Conservation (phyloP, 2,329 filamentous ascomycete species). For the Fusarium sambucinum region DNA sequence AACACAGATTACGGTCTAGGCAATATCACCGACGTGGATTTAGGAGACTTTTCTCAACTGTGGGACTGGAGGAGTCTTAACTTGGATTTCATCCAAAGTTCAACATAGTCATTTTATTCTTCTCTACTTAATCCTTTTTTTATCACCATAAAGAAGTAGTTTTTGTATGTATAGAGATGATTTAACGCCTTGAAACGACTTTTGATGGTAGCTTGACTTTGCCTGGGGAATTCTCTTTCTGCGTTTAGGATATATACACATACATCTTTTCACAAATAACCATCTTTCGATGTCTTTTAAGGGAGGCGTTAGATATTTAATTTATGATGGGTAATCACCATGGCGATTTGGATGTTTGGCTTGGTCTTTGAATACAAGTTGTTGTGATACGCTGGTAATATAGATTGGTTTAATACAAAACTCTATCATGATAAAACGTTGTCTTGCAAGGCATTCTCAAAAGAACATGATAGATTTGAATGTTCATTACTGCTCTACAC, state of each 20-base stretch:
- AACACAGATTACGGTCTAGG: constrained; percentile 31
- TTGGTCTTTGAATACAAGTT: not conserved
- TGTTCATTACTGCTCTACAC: too few relatives aligned
- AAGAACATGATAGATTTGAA: not conserved
- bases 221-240: not conserved
- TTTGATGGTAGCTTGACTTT: constrained; percentile 6
- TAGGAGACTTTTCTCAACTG: constrained; percentile 41
- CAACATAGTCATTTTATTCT: constrained; percentile 13
- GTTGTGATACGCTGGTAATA: not conserved
- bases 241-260: not conserved
- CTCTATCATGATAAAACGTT: not conserved
- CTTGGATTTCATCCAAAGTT: constrained; percentile 42
- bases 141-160: not conserved
- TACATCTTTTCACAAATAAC: not conserved
- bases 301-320: not conserved
- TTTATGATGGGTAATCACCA: not conserved
- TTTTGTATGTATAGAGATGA: constrained; percentile 30
- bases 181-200: constrained; percentile 1
- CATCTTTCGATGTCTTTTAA: not conserved
- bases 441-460: not conserved
- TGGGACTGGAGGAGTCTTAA: constrained; percentile 46
- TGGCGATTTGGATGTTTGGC: not conserved
- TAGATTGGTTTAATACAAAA: not conserved
- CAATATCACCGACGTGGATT: constrained; percentile 38
- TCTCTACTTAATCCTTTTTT: not conserved